These are phyloP conservation scores for Neopestalotiopsis clavispora DNA, from an alignment of 2,329 filamentous ascomycete genomes.

Conservation along the genomic window DNA sequence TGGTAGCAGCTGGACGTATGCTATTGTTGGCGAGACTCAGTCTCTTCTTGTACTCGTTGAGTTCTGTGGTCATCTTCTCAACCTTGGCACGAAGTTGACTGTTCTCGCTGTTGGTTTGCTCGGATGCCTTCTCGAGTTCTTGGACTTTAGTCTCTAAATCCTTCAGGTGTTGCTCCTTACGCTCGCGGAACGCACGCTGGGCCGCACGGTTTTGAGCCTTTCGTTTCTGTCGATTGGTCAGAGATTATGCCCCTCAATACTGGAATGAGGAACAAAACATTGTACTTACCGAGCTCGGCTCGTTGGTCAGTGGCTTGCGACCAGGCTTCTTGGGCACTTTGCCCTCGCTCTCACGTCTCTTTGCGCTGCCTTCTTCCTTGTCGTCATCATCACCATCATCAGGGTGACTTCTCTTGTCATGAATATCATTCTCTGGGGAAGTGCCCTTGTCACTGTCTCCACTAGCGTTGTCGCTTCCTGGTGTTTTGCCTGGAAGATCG, in stretches of 20 bases:
- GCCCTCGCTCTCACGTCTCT: constrained; percentile 81
- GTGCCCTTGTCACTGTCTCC: constrained; percentile 55
- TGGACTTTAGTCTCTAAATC: constrained; percentile 81
- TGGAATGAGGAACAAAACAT: too few relatives aligned
- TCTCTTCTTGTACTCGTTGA: constrained; percentile 90
- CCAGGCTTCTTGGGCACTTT: constrained; percentile 95
- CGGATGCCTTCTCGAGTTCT: constrained; percentile 80
- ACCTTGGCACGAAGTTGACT: constrained; percentile 82
- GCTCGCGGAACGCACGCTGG: constrained; percentile 90
- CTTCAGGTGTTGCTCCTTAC: constrained; percentile 90
- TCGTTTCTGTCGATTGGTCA: constrained; percentile 68
- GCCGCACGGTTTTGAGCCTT: constrained; percentile 96
- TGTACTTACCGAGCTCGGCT: constrained; percentile 87
- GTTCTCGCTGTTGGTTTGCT: constrained; percentile 86
- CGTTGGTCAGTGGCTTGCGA: constrained; percentile 91
- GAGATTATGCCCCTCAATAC: constrained; percentile 15
- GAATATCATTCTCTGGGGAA: constrained; percentile 63
- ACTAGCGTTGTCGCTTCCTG: background rate
- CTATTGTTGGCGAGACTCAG: constrained; percentile 62
- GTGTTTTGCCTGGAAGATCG: constrained; percentile 64
- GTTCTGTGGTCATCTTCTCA: constrained; percentile 81
- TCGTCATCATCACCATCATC: constrained; percentile 71
- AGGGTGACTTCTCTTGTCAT: constrained; percentile 75
- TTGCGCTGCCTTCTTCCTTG: constrained; percentile 52
- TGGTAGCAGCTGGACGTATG: constrained; percentile 23